phyloP scores from a whole-genome alignment of 2,329 filamentous ascomycete species.

The Apiospora rasikravindrae region DNA sequence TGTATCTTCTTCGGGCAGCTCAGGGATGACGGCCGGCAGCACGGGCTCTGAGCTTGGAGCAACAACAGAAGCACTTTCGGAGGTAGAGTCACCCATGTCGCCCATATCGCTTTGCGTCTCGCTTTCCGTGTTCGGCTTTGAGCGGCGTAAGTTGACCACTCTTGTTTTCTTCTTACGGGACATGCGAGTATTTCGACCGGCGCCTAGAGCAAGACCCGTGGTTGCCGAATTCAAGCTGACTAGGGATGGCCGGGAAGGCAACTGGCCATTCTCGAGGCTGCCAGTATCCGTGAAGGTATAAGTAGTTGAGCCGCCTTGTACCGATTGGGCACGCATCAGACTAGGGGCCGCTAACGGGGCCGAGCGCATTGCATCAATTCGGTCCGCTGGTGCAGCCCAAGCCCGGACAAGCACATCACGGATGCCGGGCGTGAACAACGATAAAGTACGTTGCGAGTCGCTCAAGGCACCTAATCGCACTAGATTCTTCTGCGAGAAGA shows the following conservation, averaged over 20 bases:
- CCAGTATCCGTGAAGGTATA: conserved; percentile 77
- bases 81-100: conserved; percentile 44
- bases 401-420: conserved; percentile 89
- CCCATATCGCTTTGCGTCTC: conserved; percentile 58
- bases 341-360: conserved; percentile 56
- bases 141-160: conserved; percentile 79
- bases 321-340: conserved; percentile 68
- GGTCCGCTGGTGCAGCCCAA: conserved; percentile 82
- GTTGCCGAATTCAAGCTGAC: conserved; percentile 65
- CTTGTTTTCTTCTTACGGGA: conserved; percentile 82
- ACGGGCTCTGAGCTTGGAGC: conserved; percentile 67
- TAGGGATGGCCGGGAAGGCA: conserved; percentile 72
- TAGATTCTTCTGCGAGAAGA: conserved; percentile 96
- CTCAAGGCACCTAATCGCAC: conserved; percentile 81
- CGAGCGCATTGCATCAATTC: conserved; percentile 61
- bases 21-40: conserved; percentile 60
- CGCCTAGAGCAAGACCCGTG: conserved; percentile 67
- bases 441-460: conserved; percentile 88
- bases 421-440: conserved; percentile 90
- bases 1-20: conserved; percentile 58
- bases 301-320: conserved; percentile 62
- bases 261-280: conserved; percentile 65
- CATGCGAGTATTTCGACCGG: conserved; percentile 61
- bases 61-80: conserved; percentile 60
- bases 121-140: conserved; percentile 57